Conservation (phyloP, 1,139 yeast genomes). For the Geotrichum australiense region DNA sequence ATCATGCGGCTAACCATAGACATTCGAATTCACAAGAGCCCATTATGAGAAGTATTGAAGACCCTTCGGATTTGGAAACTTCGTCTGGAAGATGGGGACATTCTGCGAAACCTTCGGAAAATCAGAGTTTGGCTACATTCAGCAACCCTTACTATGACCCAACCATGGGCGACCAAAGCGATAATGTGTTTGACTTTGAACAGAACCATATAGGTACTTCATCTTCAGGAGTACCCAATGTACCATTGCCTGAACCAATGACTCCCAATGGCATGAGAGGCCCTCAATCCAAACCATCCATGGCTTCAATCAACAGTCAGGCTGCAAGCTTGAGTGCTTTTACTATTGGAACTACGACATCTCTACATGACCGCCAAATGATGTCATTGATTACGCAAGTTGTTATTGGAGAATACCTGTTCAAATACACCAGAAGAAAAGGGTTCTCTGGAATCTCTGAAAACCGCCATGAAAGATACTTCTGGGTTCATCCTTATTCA, state of each 20-base stretch:
- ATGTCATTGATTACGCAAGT: constrained; percentile 87
- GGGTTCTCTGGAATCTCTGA: constrained; percentile 71
- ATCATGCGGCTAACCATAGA: background rate
- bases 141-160: constrained; percentile 10
- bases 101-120: constrained; percentile 9
- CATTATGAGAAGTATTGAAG: constrained; percentile 7
- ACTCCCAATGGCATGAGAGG: background rate
- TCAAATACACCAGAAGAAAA: constrained; percentile 79
- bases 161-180: constrained; percentile 5
- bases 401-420: constrained; percentile 85
- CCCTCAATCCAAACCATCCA: background rate
- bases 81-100: constrained; percentile 2
- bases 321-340: constrained; percentile 26
- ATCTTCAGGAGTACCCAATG: constrained; percentile 1
- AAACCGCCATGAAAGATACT: constrained; percentile 81
- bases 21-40: constrained; percentile 8
- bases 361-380: constrained; percentile 64
- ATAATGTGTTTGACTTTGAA: constrained; percentile 1
- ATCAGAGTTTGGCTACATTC: constrained; percentile 8
- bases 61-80: background rate
- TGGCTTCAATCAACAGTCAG: constrained; percentile 3
- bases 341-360: constrained; percentile 55
- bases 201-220: background rate
- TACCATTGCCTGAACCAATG: constrained; percentile 8
- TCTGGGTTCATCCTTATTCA: constrained; percentile 96